phyloP scores from a whole-genome alignment of 2,329 filamentous ascomycete genomes.

The Exutisphaerella laricina region DNA sequence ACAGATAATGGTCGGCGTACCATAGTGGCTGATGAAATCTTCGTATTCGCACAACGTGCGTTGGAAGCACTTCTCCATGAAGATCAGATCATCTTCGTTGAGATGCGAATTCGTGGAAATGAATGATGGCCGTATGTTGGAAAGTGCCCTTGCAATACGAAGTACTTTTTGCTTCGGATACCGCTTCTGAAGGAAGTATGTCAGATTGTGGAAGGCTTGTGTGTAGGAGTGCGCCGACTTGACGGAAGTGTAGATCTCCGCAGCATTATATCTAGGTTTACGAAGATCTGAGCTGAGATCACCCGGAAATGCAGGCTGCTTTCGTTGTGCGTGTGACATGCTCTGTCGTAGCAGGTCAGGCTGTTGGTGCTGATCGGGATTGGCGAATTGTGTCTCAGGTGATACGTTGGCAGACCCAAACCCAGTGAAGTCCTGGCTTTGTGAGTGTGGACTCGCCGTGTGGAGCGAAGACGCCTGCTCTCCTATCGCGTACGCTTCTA shows the following conservation, averaged over 20 bases:
- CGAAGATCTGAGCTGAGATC: conserved; percentile 28
- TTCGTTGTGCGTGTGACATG: conserved; percentile 31
- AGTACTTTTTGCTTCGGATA: conserved; percentile 72
- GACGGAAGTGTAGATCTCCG: conserved; percentile 80
- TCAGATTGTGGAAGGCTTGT: conserved; percentile 81
- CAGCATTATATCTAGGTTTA: conserved; percentile 64
- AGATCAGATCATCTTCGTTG: conserved; percentile 81
- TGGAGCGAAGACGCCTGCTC: conserved; percentile 52
- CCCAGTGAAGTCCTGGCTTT: conserved; percentile 44
- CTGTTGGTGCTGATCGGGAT: conserved; percentile 29
- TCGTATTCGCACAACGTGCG: conserved; percentile 89
- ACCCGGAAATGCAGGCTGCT: conserved; percentile 26
- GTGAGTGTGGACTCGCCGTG: conserved; percentile 54
- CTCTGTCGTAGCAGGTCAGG: conserved; percentile 31
- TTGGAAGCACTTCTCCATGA: conserved; percentile 97
- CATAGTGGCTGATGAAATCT: conserved; percentile 81
- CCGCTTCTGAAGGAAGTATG: conserved; percentile 70
- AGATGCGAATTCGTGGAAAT: conserved; percentile 88
- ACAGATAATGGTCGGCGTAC: conserved; percentile 86
- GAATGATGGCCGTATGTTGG: conserved; percentile 86
- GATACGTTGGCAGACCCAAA: conserved; percentile 32
- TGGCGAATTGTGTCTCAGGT: conserved; percentile 29
- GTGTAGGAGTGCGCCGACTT: conserved; percentile 90
- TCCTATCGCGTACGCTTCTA: conserved; percentile 56
- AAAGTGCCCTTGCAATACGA: conserved; percentile 79